Evolutionary conservation across 1,284 basidiomycete genomes (phyloP), one percentile per base, ranked within the genome.

Genomic region (Calocybe gambosa): DNA sequence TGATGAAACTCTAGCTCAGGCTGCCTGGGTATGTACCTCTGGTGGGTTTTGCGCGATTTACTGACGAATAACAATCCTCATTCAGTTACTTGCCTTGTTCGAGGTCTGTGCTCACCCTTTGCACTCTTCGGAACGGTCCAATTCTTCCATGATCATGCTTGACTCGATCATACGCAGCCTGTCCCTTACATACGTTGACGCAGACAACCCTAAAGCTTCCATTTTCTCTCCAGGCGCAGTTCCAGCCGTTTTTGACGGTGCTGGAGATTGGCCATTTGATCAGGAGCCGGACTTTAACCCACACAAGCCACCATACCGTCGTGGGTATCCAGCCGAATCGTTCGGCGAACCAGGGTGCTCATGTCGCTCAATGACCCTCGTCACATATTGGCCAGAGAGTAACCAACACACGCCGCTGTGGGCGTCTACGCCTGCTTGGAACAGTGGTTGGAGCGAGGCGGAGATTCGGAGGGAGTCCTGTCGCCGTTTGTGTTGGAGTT

Each of bases 401-500:
- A 57, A 62, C 12, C 73, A 79, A 38, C 66, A 78, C 52, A 74
- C 77, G 0, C 85, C 83, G 1, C 58, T 82, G 46, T 87, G 83
- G 84, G 55, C 71, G 18, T 65, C 70, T 38, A 79, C 82, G 2
- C 77, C 83, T 0, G 78, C 75, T 20, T 89, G 84, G 83, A 69
- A 75, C 46, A 58, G 65, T 13, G 62, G 67, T 15, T 81, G 75
- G 74, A 66, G 71, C n/a, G 77, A 80, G 39, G 71, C 65, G 1
- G 84, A 88, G 51, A 74, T 85, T 48, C 66, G 71, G 45, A 82
- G 77, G 60, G 86, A 89, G 58, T 80, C 80, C 47, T 81, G 77
- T 54, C 75, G 86, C n/a, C 67, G 85, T 34, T 60, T 88, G 20
- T 82, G 80, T 46, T 89, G 86, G 86, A 82, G 79, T 57, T 64